Percentiles rank a stretch among this genome's conserved stretches.
phyloP scores from a whole-genome alignment of 2,329 filamentous ascomycete species.

The Chrysoporthe puriensis region DNA sequence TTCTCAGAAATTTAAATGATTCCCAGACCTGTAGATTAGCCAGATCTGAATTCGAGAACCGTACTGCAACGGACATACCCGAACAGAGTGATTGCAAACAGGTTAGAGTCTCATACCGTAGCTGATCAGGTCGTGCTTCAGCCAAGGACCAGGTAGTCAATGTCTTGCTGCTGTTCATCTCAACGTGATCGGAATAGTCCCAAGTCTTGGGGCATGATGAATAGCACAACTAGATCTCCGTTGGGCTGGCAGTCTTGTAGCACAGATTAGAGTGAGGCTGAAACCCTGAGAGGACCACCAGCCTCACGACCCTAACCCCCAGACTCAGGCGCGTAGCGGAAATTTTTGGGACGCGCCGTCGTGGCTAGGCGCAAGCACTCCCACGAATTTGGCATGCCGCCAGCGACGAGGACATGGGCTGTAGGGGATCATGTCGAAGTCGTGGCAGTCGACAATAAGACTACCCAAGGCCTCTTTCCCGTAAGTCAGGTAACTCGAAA shows the following conservation, averaged over 20 bases:
- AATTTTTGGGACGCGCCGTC: not conserved
- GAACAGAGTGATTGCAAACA: not conserved
- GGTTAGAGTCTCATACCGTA: not conserved
- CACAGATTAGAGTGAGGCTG: not conserved
- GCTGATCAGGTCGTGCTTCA: not conserved
- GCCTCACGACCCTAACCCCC: not conserved
- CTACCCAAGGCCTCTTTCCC: slow-evolving; percentile 77
- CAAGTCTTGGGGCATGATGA: not conserved
- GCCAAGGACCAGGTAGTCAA: not conserved
- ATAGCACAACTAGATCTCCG: not conserved
- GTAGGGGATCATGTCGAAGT: slow-evolving; percentile 51
- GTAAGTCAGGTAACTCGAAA: slow-evolving; percentile 45
- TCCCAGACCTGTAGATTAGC: not conserved
- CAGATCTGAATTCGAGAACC: not conserved
- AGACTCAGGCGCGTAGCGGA: not conserved
- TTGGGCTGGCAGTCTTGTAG: not conserved
- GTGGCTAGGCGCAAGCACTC: no score
- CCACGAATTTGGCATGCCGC: not conserved
- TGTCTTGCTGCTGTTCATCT: not conserved
- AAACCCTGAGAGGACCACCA: not conserved
- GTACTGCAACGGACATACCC: not conserved
- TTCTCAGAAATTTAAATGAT: not conserved
- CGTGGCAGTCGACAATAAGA: slow-evolving; percentile 74
- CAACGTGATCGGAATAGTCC: not conserved
- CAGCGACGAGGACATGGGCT: slow-evolving; percentile 14